Conservation (phyloP, 2,329 filamentous ascomycete genomes). For the Hymenoscyphus fructigenus region DNA sequence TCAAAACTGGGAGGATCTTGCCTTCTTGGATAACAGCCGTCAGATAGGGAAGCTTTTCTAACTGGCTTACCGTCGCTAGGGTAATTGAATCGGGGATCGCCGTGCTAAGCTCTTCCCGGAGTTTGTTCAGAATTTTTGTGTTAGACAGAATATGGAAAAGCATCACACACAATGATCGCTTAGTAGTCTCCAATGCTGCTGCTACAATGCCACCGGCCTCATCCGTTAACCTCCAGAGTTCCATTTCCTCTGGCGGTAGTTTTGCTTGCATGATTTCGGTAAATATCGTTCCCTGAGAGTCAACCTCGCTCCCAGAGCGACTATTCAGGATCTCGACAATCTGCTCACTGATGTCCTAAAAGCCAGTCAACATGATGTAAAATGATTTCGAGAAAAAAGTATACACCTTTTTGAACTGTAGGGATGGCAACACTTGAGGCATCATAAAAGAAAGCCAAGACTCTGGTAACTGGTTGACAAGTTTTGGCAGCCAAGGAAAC, state of each 20-base stretch:
- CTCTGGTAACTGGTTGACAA: too few relatives aligned
- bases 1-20: too few relatives aligned
- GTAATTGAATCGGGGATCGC: not conserved
- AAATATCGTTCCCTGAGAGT: not conserved
- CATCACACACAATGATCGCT: not conserved
- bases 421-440: too few relatives aligned
- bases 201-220: not conserved
- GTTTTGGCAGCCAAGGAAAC: too few relatives aligned
- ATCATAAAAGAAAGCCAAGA: too few relatives aligned
- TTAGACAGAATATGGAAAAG: not conserved
- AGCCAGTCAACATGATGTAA: not conserved
- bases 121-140: not conserved
- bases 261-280: not conserved
- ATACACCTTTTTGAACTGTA: too few relatives aligned
- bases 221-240: not conserved
- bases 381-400: too few relatives aligned
- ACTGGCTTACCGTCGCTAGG: not conserved
- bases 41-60: not conserved
- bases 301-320: not conserved
- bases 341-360: not conserved
- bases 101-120: not conserved
- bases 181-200: not conserved
- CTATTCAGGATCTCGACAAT: not conserved
- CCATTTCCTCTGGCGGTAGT: not conserved
- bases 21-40: not conserved